Evolutionary conservation across 495 filamentous ascomycete genomes (phyloP), one percentile per base, ranked within the genome.

Genomic region (Peziza echinospora): DNA sequence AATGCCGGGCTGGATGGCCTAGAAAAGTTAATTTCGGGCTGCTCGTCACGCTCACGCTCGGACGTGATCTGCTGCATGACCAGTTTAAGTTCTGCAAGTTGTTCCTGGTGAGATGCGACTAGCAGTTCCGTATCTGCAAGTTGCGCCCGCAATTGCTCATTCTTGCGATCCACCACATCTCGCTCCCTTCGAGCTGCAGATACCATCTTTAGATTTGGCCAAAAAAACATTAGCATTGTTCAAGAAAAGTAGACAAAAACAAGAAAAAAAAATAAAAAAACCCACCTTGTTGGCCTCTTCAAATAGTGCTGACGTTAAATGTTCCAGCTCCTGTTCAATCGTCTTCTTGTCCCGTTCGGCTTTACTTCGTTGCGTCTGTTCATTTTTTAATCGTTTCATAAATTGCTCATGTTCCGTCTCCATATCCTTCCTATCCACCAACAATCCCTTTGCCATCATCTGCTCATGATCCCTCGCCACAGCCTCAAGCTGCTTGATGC

Each of bases 131-230:
- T 84, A 58, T 96, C 84, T 51, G 73, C 75, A 41, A 91, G 64
- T 60, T 89, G 80, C 17, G 72, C 67, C 51, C 75, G 75, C 21
- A 92, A 65, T 60, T 86, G 82, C 47, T 84, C 78, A 49, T 82
- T 87, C 56, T 77, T 80, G 47, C 77, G 73, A 52, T 82, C 76
- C 28, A 83, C 71, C 26, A 68, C 67, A 54, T 91, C 84, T 19
- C 77, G 73, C 51, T 87, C 79, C 51, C 70, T 74, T 51, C 76
- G 72, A 17, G 77, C 78, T 19, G 77, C 78, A 44, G 85, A 80
- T 46, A 97, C 89, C 89, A 97, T 94, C 72, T 84, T 64, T 16
- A n/a, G n/a, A n/a, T n/a, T n/a, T n/a, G n/a, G n/a, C n/a, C n/a
- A n/a, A n/a, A n/a, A n/a, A n/a, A n/a, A n/a, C n/a, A n/a, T n/a